Evolutionary conservation across 305 asterid species (phyloP).

Genomic region (Fraxinus xanthoxyloides): DNA sequence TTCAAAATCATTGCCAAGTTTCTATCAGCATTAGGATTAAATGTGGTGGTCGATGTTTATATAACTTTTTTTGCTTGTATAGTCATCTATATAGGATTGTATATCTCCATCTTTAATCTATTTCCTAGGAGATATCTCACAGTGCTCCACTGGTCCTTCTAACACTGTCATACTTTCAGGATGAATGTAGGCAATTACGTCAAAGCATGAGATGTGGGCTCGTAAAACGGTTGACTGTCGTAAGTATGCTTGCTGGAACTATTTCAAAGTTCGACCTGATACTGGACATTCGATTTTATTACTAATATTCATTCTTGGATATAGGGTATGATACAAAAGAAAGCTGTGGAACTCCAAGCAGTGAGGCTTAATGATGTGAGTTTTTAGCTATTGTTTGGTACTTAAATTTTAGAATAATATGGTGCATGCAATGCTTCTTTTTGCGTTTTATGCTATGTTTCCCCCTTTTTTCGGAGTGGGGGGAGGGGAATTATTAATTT

Average conservation of each 20-base stretch:
- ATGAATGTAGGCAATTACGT: slow-evolving; percentile 76
- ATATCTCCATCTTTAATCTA: not conserved
- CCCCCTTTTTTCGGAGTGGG: not conserved
- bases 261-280: slow-evolving; percentile 18
- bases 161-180: slow-evolving; percentile 41
- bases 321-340: slow-evolving; percentile 74
- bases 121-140: not conserved
- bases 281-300: slow-evolving; percentile 4
- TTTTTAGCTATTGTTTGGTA: not conserved
- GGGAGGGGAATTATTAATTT: not conserved
- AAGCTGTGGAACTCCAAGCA: slow-evolving; percentile 68
- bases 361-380: slow-evolving; percentile 66
- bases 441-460: not conserved
- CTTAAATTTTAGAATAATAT: not conserved
- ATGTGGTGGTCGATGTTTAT: not conserved
- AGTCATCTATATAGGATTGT: not conserved
- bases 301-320: slow-evolving; percentile 23
- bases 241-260: slow-evolving; percentile 44
- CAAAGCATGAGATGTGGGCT: slow-evolving; percentile 83
- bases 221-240: slow-evolving; percentile 65
- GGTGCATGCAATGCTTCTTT: not conserved
- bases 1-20: not conserved
- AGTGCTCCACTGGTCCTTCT: slow-evolving; percentile 5
- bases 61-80: not conserved
- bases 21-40: not conserved